Conservation (phyloP, 306 rosid genomes). For the Castanea mollissima region DNA sequence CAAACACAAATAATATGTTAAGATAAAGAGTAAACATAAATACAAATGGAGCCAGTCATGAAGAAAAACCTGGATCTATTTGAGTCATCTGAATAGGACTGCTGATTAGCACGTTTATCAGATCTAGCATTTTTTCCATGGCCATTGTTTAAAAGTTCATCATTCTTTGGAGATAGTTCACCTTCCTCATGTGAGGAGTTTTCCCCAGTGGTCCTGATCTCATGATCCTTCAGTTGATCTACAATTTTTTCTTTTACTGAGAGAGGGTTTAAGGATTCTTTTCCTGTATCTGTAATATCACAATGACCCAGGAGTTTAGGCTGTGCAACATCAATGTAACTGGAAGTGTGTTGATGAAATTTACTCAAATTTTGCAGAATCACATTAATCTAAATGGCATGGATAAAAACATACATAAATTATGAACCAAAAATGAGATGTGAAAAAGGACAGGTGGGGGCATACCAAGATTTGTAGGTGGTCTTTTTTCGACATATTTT, state of each 20-base stretch:
- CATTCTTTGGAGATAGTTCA: conserved; percentile 74
- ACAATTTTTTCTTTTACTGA: conserved; percentile 19
- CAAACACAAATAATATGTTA: conserved; percentile 10
- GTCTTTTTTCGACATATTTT: conserved; percentile 40
- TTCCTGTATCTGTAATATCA: conserved; percentile 49
- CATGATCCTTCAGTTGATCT: conserved; percentile 38
- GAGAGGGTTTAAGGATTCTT: conserved; percentile 37
- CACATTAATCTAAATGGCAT: neutral
- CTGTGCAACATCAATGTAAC: conserved; percentile 12
- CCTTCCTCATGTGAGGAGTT: conserved; percentile 78
- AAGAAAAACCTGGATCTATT: conserved; percentile 62
- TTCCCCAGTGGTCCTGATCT: conserved; percentile 32
- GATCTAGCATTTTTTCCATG: conserved; percentile 47
- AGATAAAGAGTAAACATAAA: neutral
- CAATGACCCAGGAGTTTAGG: conserved; percentile 27
- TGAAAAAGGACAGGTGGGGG: conserved; percentile 8
- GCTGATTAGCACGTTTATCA: conserved; percentile 40
- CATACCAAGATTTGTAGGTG: conserved; percentile 42
- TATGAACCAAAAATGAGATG: neutral
- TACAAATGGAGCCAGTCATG: conserved; percentile 16
- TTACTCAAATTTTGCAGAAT: neutral
- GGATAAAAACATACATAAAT: neutral
- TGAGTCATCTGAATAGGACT: conserved; percentile 52
- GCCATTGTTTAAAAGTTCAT: conserved; percentile 45
- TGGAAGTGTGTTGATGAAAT: conserved; percentile 11